These are phyloP conservation scores for Domatiomyces catenatus DNA, from an alignment of 2,329 filamentous ascomycete species.

Conservation along the genomic window DNA sequence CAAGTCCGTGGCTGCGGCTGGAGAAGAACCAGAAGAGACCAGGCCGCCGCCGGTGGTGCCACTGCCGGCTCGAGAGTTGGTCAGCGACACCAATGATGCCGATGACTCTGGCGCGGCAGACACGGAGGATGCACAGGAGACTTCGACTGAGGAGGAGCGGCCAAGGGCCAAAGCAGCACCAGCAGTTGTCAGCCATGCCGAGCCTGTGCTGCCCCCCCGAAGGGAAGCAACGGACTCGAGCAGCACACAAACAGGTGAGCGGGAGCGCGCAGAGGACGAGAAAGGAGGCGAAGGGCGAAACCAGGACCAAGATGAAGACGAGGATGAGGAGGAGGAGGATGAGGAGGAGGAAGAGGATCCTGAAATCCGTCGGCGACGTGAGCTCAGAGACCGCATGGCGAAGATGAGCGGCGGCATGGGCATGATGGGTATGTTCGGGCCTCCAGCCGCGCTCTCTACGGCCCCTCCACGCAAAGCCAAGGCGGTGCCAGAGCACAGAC, in stretches of 20 bases:
- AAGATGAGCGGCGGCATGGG: conserved; percentile 98
- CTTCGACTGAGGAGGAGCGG: conserved; percentile 54
- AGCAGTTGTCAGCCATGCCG: conserved; percentile 1
- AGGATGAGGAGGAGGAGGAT: conserved; percentile 51
- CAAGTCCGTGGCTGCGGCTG: conserved; percentile 14
- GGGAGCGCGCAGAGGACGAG: conserved; percentile 41
- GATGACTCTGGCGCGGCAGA: conserved; percentile 50
- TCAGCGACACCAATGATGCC: conserved; percentile 50
- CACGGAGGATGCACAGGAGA: conserved; percentile 46
- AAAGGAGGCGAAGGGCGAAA: conserved; percentile 69
- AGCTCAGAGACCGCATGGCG: conserved; percentile 86
- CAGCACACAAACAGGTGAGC: conserved; percentile 22
- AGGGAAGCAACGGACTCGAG: not conserved
- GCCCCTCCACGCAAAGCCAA: conserved; percentile 35
- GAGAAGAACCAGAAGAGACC: conserved; percentile 19
- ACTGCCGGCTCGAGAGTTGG: conserved; percentile 34
- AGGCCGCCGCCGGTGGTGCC: conserved; percentile 17
- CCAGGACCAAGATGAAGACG: conserved; percentile 44
- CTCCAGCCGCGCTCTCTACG: conserved; percentile 47
- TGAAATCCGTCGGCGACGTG: conserved; percentile 69
- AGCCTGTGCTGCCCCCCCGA: not conserved
- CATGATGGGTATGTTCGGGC: conserved; percentile 85
- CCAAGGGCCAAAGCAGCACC: conserved; percentile 38
- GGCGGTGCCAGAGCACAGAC: conserved; percentile 24
- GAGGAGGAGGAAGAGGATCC: conserved; percentile 78